Base-by-base conservation (phyloP, 495 filamentous ascomycete genomes). In the Neurospora africana region DNA sequence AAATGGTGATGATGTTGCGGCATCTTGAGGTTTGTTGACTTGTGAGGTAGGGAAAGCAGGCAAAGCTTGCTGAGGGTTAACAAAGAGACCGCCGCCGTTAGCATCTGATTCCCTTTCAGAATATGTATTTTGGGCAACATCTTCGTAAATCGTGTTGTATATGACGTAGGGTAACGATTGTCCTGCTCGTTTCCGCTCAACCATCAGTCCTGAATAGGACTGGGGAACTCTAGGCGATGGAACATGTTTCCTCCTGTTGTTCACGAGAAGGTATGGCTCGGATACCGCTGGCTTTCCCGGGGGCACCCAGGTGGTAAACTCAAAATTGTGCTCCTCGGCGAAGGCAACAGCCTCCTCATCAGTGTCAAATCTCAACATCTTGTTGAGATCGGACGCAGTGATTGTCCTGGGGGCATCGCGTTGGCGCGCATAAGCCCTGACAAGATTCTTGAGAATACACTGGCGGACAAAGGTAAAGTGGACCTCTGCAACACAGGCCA, bases 401-500 rank as follows among this genome's bases (percentile, higher is more conserved):
- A 93, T 92, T 72, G 96, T 93, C 68, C 92, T 88, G 5, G 90
- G 91, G 33, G 89, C 91, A 70, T 89, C 88, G 74, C 83, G 83
- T 75, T 87, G 89, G 75, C 87, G 87, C 5, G 89, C 87, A 71
- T 86, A 86, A 2, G 87, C 86, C 40, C 79, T 81, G 23, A 86
- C 86, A 39, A 98, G 87, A 3, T 89, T 87, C 71, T 89, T 89
- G 61, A 98, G 85, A 6, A 93, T 90, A 23, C 86, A 89, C 72
- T 91, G 90, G 27, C 95, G 92, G 33, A 98, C 84, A 19, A 88
- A 83, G 69, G 90, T 92, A 81, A 98, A 98, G 74, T 94, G 92
- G 19, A 94, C 90, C 78, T 98, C 94, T 3, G 94, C 94, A 44
- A 97, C 90, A 79, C 95, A 98, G 7, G 92, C 95, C 91, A 96